A percentile compares a stretch with the other conserved stretches of the same genome.
phyloP scores from a whole-genome alignment of 345 rosid genomes.

The Euphorbia pulcherrima region DNA sequence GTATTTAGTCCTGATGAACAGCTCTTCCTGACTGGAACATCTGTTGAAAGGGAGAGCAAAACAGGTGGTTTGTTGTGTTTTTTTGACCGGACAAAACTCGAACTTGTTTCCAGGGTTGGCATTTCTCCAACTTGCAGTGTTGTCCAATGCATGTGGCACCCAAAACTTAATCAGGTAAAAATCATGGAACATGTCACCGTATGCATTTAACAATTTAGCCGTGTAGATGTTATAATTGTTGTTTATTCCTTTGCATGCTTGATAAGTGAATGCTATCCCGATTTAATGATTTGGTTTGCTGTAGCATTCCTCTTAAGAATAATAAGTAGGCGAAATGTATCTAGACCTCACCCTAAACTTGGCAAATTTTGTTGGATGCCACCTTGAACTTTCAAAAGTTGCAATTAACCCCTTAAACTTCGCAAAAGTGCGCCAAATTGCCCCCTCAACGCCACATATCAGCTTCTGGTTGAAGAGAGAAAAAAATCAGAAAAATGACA shows the following conservation, averaged over 20 bases:
- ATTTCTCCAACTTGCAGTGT: slow-evolving; percentile 83
- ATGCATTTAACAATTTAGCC: background rate
- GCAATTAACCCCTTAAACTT: too few species aligned
- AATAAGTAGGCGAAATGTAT: too few species aligned
- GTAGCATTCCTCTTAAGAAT: background rate
- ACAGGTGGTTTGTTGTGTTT: slow-evolving; percentile 85
- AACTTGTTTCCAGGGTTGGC: slow-evolving; percentile 84
- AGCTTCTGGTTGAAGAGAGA: too few species aligned
- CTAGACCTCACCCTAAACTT: too few species aligned
- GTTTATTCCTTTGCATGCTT: background rate
- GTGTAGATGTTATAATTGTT: background rate
- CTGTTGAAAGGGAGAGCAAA: slow-evolving; percentile 80
- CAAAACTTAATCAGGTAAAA: slow-evolving; percentile 87
- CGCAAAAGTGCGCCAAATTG: too few species aligned
- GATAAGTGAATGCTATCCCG: background rate
- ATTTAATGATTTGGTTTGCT: background rate
- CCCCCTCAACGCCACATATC: too few species aligned
- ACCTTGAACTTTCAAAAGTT: too few species aligned
- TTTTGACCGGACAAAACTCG: slow-evolving; percentile 73
- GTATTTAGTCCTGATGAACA: slow-evolving; percentile 92
- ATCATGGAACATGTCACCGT: slow-evolving; percentile 3
- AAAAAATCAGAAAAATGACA: too few species aligned
- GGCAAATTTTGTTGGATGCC: too few species aligned
- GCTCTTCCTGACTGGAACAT: slow-evolving; percentile 85
- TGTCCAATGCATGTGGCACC: slow-evolving; percentile 91